These are phyloP conservation scores for Byssochlamys sp. DNA, from an alignment of 2,329 filamentous ascomycete genomes.

Conservation along the genomic window DNA sequence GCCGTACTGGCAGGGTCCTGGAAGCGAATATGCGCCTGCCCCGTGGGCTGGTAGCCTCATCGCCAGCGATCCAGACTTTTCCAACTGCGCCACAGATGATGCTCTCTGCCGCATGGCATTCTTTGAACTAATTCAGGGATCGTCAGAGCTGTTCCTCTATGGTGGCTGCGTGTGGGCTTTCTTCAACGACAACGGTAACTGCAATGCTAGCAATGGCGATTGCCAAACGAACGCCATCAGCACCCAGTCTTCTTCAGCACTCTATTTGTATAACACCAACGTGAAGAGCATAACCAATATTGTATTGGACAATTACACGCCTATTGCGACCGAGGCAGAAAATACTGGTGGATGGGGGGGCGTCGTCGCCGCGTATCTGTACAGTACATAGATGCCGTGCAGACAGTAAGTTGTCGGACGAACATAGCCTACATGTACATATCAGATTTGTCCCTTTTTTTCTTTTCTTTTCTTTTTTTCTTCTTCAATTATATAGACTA, in stretches of 20 bases:
- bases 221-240: constrained; percentile 31
- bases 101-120: constrained; percentile 28
- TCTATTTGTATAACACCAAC: constrained; percentile 23
- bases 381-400: constrained; percentile 2
- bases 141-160: constrained; percentile 28
- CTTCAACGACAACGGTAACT: constrained; percentile 25
- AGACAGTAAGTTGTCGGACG: background rate
- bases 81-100: constrained; percentile 18
- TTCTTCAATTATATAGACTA: background rate
- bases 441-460: background rate
- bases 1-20: constrained; percentile 36
- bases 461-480: background rate
- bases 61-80: constrained; percentile 19
- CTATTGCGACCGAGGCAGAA: constrained; percentile 16
- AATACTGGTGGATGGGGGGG: constrained; percentile 28
- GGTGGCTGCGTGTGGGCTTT: constrained; percentile 32
- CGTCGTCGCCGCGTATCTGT: constrained; percentile 21
- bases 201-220: constrained; percentile 23
- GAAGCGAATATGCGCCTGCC: constrained; percentile 20
- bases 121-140: constrained; percentile 19
- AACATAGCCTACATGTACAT: background rate
- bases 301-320: constrained; percentile 14
- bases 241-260: constrained; percentile 13
- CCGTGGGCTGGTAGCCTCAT: constrained; percentile 16
- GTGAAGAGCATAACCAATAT: constrained; percentile 21